These are phyloP conservation scores for Eucalyptus cladocalyx DNA, from an alignment of 345 rosid species.

Conservation along the genomic window DNA sequence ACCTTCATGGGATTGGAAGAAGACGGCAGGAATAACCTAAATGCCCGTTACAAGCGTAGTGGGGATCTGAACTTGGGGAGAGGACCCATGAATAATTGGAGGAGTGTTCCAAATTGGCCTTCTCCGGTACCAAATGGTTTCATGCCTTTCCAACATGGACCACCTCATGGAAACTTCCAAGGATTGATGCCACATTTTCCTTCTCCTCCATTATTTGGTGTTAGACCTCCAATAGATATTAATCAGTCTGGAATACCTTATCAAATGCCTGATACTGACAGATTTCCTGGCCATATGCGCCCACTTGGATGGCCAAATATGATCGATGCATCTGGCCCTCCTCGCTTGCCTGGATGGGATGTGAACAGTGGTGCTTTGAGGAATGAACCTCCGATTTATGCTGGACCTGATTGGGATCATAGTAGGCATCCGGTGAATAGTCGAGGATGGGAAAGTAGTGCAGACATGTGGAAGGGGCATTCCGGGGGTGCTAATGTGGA, in stretches of 20 bases:
- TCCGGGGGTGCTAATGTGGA: conserved; percentile 54
- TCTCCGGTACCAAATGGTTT: conserved; percentile 71
- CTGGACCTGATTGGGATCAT: conserved; percentile 86
- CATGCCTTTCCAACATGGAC: conserved; percentile 85
- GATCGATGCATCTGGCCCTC: conserved; percentile 68
- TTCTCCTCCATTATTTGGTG: conserved; percentile 59
- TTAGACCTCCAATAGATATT: conserved; percentile 79
- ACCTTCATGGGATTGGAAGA: conserved; percentile 70
- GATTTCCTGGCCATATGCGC: conserved; percentile 75
- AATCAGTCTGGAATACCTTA: conserved; percentile 69
- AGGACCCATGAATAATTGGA: conserved; percentile 85
- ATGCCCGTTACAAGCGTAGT: conserved; percentile 51
- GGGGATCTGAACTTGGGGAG: conserved; percentile 59
- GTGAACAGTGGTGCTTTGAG: conserved; percentile 62
- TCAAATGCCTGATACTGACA: conserved; percentile 72
- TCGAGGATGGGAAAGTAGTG: conserved; percentile 69
- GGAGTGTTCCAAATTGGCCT: conserved; percentile 81
- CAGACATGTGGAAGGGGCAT: conserved; percentile 75
- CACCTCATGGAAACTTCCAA: conserved; percentile 70
- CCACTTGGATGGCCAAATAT: conserved; percentile 93
- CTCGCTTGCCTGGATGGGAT: conserved; percentile 92
- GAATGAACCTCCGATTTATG: conserved; percentile 68
- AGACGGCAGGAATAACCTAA: conserved; percentile 34
- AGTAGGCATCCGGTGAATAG: conserved; percentile 50
- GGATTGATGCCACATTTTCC: conserved; percentile 74